Conservation (phyloP, 345 rosid genomes). For the Theobroma cacao region DNA sequence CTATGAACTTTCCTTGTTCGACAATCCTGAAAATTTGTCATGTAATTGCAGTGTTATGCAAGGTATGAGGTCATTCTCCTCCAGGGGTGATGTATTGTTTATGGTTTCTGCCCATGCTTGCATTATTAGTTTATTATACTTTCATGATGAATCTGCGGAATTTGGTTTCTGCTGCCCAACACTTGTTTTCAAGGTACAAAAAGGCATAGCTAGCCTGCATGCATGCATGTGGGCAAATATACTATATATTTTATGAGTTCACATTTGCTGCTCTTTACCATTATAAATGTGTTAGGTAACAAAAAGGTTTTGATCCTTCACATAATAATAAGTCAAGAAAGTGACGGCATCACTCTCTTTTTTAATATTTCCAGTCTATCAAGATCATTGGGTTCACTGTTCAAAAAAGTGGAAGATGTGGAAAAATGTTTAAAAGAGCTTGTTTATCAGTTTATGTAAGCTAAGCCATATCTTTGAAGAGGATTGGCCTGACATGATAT, state of each 20-base stretch:
- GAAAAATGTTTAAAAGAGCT: neutral
- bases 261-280: neutral
- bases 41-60: conserved; percentile 11
- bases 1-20: neutral
- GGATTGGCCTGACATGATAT: neutral
- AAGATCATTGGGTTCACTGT: neutral
- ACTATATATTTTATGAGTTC: neutral
- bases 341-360: neutral
- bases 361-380: neutral
- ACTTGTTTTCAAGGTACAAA: conserved; percentile 15
- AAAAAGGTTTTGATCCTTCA: neutral
- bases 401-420: neutral
- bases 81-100: neutral
- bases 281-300: neutral
- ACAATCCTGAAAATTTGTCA: conserved; percentile 4
- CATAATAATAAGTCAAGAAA: neutral
- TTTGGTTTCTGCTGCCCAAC: neutral
- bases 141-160: conserved; percentile 2
- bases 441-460: neutral
- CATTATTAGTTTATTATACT: conserved; percentile 1
- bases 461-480: neutral
- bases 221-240: conserved; percentile 12
- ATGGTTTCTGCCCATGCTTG: neutral
- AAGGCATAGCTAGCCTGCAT: neutral
- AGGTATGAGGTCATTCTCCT: conserved; percentile 31